Base-by-base conservation (phyloP, 108 stramenopile species). In the Pelagomonas calceolata region DNA sequence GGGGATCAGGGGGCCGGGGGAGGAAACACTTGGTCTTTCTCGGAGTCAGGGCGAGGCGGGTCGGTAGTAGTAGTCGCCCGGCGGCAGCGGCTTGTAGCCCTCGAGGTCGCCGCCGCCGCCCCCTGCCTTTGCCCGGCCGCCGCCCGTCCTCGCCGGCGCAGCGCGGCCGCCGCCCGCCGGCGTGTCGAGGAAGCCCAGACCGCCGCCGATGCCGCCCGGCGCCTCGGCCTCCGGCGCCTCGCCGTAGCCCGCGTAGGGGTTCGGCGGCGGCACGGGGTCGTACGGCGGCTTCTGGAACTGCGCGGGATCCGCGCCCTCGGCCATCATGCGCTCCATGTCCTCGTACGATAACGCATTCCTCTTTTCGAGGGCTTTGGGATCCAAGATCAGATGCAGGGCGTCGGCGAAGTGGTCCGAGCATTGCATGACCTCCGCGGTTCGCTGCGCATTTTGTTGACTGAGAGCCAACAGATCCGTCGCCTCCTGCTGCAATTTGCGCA, bases 21-120 rank as follows among this genome's bases (percentile, higher is more conserved):
- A n/a, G n/a, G n/a, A n/a, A n/a, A n/a, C n/a, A n/a, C n/a, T n/a
- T n/a, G n/a, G n/a, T n/a, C n/a, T n/a, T n/a, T n/a, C n/a, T n/a
- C n/a, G n/a, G n/a, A n/a, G n/a, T n/a, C n/a, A 73, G 32, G n/a
- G 46, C 16, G 30, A 67, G 66, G 36, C 43, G 36, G 34, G 68
- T 63, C 17, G 67, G 31, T 1, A 68, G 73, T n/a, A 68, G 67
- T 16, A 74, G 34, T 43, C 36, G 43, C 32, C 33, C 18, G 66
- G 39, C 9, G 39, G 39, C 39, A 43, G 39, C 9, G 12, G 9
- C 39, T 43, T 5, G 39, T 10, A 43, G 39, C 39, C 39, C 39
- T 43, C 39, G 39, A 43, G 39, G 39, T 12, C n/a, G n/a, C 39
- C 39, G 39, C 9, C 39, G 39, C 9, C 39, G 39, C 5, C 39